Base-by-base conservation (phyloP, 805 yeast genomes). In the Candida takata region DNA sequence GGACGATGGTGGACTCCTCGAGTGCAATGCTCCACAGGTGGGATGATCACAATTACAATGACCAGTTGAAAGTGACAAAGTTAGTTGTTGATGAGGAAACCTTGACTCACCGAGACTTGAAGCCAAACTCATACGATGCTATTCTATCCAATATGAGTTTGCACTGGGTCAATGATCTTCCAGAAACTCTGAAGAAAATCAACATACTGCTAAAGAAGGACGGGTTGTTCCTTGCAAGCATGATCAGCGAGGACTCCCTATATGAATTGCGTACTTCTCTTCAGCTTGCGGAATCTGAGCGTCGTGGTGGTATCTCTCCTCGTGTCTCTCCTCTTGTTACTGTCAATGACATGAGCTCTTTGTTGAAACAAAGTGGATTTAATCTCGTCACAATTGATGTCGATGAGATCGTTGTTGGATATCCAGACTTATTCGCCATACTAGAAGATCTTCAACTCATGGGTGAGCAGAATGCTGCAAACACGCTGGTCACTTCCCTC, bases 91-190 rank as follows among this genome's bases (percentile, higher is more conserved):
- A 85, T 52, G 95, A 85, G 50, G 95, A 84, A 52, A 37, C 55
- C 5, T 69, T 76, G 48, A 61, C 61, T 38, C 69, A 69, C 41
- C 64, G 63, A 3, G 52, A 55, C 11, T 57, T 77, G 12, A 24
- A 29, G 20, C 45, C 60, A 8, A 59, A 65, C 35, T 58, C 65
- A 14, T 81, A 70, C 49, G 88, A 84, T 54, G 82, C 86, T 4
- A 82, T 84, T 3, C 55, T 85, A 3, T 78, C 87, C 3, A 84
- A 82, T 53, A 56, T 84, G 44, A 70, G 84, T 16, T 52, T 85
- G 52, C 95, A 85, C 56, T 85, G 95, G 95, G 76, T 83, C 40
- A 85, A 85, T 50, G 88, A 85, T 48, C 66, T 85, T n/a, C 95
- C 95, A 0, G 64, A 67, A 2, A 72, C 75, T 3, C 66, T 84